A percentile compares a stretch with the other conserved stretches of the same genome.
phyloP scores from a whole-genome alignment of 768 basidiomycete species.

The Ramaria rubella region DNA sequence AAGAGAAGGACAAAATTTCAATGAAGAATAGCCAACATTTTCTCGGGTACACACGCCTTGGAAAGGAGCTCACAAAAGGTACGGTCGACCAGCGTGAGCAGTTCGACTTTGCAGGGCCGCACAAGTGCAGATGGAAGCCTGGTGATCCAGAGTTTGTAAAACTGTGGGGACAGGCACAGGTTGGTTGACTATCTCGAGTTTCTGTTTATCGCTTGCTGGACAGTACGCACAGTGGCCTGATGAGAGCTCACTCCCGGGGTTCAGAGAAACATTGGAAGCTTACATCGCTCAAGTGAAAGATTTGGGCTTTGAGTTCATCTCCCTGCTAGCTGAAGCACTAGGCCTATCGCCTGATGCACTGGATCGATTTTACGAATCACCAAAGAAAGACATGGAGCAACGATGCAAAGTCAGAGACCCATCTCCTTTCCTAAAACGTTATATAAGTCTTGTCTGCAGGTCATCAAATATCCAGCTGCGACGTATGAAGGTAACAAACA shows the following conservation, averaged over 20 bases:
- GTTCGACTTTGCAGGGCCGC: constrained; percentile 71
- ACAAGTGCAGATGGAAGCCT: constrained; percentile 51
- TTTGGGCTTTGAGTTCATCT: constrained; percentile 55
- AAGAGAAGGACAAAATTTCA: constrained; percentile 53
- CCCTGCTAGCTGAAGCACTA: constrained; percentile 62
- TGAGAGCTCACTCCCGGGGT: constrained; percentile 64
- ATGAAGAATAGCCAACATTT: constrained; percentile 78
- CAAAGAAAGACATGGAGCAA: constrained; percentile 57
- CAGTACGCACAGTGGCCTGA: constrained; percentile 89
- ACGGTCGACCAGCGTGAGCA: constrained; percentile 70
- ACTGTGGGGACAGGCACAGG: constrained; percentile 74
- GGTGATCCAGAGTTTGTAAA: constrained; percentile 61
- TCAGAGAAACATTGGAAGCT: constrained; percentile 45
- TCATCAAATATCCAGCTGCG: constrained; percentile 70
- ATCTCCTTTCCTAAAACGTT: no score
- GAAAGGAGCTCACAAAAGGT: constrained; percentile 70
- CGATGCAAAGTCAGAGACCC: constrained; percentile 51
- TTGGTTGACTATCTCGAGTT: constrained; percentile 32
- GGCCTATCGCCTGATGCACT: constrained; percentile 57
- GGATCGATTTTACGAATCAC: constrained; percentile 54
- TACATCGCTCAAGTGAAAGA: constrained; percentile 57
- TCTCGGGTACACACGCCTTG: constrained; percentile 67
- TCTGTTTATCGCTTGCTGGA: no score
- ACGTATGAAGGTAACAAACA: constrained; percentile 43
- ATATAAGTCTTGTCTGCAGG: constrained; percentile 19